phyloP scores from a whole-genome alignment of 176 grass and related monocot species.

The Typha latifolia region DNA sequence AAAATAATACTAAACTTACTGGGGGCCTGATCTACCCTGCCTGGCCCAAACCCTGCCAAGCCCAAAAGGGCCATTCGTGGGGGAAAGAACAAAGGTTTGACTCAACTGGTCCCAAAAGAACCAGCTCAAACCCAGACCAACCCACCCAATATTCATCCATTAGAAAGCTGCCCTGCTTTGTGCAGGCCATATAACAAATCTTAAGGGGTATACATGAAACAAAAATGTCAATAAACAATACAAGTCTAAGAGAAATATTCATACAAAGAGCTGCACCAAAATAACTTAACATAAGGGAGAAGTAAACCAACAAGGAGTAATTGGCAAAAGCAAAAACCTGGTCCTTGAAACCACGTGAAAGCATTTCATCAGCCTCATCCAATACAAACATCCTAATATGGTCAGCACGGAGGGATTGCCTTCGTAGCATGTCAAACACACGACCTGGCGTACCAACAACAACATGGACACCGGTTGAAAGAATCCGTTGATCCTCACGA shows the following conservation, averaged over 20 bases:
- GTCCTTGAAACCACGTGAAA: conserved; percentile 96
- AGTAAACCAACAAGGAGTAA: not conserved
- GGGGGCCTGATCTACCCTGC: too few relatives aligned
- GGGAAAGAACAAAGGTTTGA: too few relatives aligned
- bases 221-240: too few relatives aligned
- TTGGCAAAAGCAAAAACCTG: conserved; percentile 33
- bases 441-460: conserved; percentile 86
- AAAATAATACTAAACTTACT: too few relatives aligned
- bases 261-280: not conserved
- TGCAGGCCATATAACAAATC: too few relatives aligned
- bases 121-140: too few relatives aligned
- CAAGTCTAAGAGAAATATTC: not conserved
- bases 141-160: too few relatives aligned
- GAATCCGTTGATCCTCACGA: conserved; percentile 86
- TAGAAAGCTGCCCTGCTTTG: too few relatives aligned
- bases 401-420: conserved; percentile 82
- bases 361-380: conserved; percentile 96
- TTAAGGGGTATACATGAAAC: too few relatives aligned
- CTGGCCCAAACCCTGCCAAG: too few relatives aligned
- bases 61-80: too few relatives aligned
- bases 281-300: not conserved
- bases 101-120: too few relatives aligned
- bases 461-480: conserved; percentile 72
- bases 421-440: conserved; percentile 75
- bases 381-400: conserved; percentile 92